Evolutionary conservation across 2,329 filamentous ascomycete genomes (phyloP), one percentile per base, ranked within the genome.

Genomic region (Ophiocordyceps sinensis): DNA sequence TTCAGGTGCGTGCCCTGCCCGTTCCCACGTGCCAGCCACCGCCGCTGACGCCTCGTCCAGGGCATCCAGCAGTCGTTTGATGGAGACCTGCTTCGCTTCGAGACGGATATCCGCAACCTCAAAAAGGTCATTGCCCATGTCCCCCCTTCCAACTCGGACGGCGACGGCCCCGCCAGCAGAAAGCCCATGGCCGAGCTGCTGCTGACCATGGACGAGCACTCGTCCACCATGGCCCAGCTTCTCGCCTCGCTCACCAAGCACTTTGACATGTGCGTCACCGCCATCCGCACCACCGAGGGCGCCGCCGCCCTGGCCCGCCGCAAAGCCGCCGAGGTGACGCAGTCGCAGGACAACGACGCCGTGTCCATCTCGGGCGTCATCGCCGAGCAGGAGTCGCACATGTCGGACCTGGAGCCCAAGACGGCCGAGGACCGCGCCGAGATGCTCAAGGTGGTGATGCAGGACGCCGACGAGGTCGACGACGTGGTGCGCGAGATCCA

Each of bases 221-320:
- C 88, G 0, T 79, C 84, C 46, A 77, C 80, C 51, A 89, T 93
- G 78, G 89, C 88, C 5, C 71, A 80, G 43, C 71, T 86, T 5
- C 73, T 96, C 2, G 75, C 85, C 43, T 86, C 82, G 1, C 67
- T 96, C 4, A 87, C 86, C 8, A 76, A 74, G 23, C 89, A 96
- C 61, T 95, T 94, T 56, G 89, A 96, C 58, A 76, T 94, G 48
- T 95, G 89, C 58, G 85, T 94, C 13, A 89, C 82, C 1, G 89
- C 89, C 1, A 81, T 95, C 36, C 84, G 87, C 44, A 86, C 89
- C 39, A 95, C 88, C 3, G 87, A 94, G 63, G 83, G 82, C 28
- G 83, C 80, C 5, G 77, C 78, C 12, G 81, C 77, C 5, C 67
- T 79, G 37, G 82, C 80, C 6, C 75, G 79, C 11, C 72, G 75